Conservation (phyloP, 2,329 filamentous ascomycete species). For the Xylariomycetidae sp. region DNA sequence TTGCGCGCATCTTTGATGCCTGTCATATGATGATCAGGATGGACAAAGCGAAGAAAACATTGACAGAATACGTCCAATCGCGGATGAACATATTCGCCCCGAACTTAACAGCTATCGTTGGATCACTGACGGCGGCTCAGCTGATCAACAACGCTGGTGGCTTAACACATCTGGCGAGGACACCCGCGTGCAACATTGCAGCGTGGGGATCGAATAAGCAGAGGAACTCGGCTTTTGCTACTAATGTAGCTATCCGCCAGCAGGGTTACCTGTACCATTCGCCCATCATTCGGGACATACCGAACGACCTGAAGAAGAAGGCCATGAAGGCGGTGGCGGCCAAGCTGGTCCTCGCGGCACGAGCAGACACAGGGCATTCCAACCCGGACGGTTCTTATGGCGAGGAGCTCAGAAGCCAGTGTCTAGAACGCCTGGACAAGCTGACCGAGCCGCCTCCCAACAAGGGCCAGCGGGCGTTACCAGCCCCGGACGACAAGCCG, state of each 20-base stretch:
- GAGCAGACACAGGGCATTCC: slow-evolving; percentile 80
- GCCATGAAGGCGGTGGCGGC: slow-evolving; percentile 92
- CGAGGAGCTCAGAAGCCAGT: slow-evolving; percentile 73
- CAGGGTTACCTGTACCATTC: slow-evolving; percentile 94
- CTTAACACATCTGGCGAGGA: slow-evolving; percentile 80
- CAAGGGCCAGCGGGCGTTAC: slow-evolving; percentile 78
- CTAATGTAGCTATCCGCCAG: slow-evolving; percentile 83
- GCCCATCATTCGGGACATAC: slow-evolving; percentile 78
- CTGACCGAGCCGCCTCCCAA: slow-evolving; percentile 87
- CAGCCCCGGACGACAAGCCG: slow-evolving; percentile 92
- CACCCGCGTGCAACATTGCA: slow-evolving; percentile 86
- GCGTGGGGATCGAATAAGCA: slow-evolving; percentile 88
- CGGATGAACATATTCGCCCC: slow-evolving; percentile 96
- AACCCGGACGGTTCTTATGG: slow-evolving; percentile 77
- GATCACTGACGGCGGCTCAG: slow-evolving; percentile 88
- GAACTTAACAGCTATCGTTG: slow-evolving; percentile 84
- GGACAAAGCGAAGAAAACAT: slow-evolving; percentile 75
- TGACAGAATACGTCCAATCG: slow-evolving; percentile 93
- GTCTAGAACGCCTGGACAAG: slow-evolving; percentile 82
- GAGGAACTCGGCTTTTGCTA: slow-evolving; percentile 67
- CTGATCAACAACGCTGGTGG: slow-evolving; percentile 94
- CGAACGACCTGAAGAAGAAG: slow-evolving; percentile 81
- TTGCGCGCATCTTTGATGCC: slow-evolving; percentile 66
- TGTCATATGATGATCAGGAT: slow-evolving; percentile 86
- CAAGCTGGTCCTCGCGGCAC: slow-evolving; percentile 88